These are phyloP conservation scores for Cladosporium sp. DNA, from an alignment of 2,329 filamentous ascomycete genomes.

Conservation along the genomic window DNA sequence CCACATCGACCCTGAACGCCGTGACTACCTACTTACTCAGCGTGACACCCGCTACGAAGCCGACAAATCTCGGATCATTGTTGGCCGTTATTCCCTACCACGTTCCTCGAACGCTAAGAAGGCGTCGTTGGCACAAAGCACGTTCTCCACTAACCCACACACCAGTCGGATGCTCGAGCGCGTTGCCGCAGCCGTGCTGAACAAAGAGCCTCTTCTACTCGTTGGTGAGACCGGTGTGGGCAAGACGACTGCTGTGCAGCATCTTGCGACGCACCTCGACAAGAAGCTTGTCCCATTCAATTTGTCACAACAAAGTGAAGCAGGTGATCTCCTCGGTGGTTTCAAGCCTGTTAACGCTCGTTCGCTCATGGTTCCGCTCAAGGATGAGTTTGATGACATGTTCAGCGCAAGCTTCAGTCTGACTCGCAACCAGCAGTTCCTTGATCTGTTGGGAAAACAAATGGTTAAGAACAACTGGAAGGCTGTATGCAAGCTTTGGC, in stretches of 20 bases:
- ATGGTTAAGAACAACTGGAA: constrained; percentile 83
- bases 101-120: constrained; percentile 14
- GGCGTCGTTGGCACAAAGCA: constrained; percentile 45
- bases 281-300: constrained; percentile 92
- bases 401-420: constrained; percentile 85
- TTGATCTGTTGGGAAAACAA: constrained; percentile 76
- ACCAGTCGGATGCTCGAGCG: constrained; percentile 85
- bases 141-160: constrained; percentile 86
- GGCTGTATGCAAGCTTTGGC: constrained; percentile 82
- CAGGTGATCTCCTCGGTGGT: constrained; percentile 89
- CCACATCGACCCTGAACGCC: constrained; percentile 78
- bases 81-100: constrained; percentile 35
- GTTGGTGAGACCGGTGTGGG: constrained; percentile 99
- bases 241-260: constrained; percentile 95
- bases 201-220: constrained; percentile 84
- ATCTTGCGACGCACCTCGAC: constrained; percentile 79
- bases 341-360: constrained; percentile 95
- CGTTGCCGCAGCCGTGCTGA: constrained; percentile 76
- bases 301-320: constrained; percentile 95
- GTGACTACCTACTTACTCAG: constrained; percentile 72
- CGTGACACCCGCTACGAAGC: constrained; percentile 70
- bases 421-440: constrained; percentile 83
- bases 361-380: constrained; percentile 81
- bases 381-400: constrained; percentile 90
- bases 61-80: constrained; percentile 29